Evolutionary conservation across 768 basidiomycete genomes (phyloP), one percentile per base, ranked within the genome.

Genomic region (Gloeopeniophorella convolvens): DNA sequence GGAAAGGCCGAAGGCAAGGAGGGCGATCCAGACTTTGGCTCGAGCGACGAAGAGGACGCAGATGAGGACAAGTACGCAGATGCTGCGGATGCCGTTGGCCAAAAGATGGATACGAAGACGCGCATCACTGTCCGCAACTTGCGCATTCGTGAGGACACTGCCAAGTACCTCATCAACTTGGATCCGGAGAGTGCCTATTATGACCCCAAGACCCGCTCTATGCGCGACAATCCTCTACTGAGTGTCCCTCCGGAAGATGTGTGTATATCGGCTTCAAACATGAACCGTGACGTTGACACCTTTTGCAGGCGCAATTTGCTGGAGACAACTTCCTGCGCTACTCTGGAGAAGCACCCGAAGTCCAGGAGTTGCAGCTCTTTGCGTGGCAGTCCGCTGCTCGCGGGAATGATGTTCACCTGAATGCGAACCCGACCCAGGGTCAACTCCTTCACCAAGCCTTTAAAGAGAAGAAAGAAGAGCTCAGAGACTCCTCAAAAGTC

Each of bases 1-100:
- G 83, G 87, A 45, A 85, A 82, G 60, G 74, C 74, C 18, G 87
- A 87, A 58, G 80, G 70, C 24, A 82, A 85, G 64, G 76, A 75
- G 32, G 75, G 68, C 34, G 93, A 95, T 62, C 83, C 85, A 11
- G 96, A 97, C 65, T 98, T 98, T 68, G 95, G 96, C 11, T 93
- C 90, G 26, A 92, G 89, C 64, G 89, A 92, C 55, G 94, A 97
- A 57, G 94, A 97, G 56, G 91, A 92, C 61, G 89, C 83, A 39
- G 95, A 97, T 60, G 92, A 96, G 65, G 93, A 96, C 69, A 96
- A 97, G 70, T 98, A 98, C 60, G 96, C 96, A 11, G 96, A 99
- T 62, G 86, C 89, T 20, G 95, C 95, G 10, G 95, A 99, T 61
- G 93, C 92, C 33, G 94, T 97, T 4, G 96, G 96, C 13, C 96